phyloP scores from a whole-genome alignment of 139 green algal genomes.

The Astrephomene gubernaculifera region DNA sequence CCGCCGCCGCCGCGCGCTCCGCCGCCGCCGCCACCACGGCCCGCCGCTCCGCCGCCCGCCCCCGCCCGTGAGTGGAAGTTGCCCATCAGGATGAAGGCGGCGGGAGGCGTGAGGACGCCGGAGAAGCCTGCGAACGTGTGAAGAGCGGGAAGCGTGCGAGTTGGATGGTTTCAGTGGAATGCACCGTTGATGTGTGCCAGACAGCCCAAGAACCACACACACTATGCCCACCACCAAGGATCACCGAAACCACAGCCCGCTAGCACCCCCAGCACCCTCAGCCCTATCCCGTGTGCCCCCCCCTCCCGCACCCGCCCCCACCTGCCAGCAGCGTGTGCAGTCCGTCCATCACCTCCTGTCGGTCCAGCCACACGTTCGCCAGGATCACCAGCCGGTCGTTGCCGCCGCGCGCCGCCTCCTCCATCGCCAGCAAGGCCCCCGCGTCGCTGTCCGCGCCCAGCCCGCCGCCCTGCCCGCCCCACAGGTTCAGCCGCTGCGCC shows the following conservation, averaged over 20 bases:
- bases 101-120: slow-evolving; percentile 68
- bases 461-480: slow-evolving; percentile 68
- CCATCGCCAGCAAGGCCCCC: slow-evolving; percentile 43
- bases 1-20: too few species aligned
- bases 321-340: slow-evolving; percentile 74
- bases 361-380: slow-evolving; percentile 90
- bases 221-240: too few species aligned
- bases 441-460: slow-evolving; percentile 51
- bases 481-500: slow-evolving; percentile 85
- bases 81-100: slow-evolving; percentile 89
- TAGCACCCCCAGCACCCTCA: background rate
- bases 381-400: slow-evolving; percentile 82
- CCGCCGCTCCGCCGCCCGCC: background rate
- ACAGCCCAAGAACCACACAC: too few species aligned
- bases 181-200: too few species aligned
- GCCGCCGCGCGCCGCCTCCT: slow-evolving; percentile 47
- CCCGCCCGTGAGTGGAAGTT: slow-evolving; percentile 81
- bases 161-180: too few species aligned
- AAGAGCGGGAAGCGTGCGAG: background rate
- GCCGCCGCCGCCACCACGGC: background rate
- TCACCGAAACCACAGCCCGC: too few species aligned
- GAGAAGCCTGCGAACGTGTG: slow-evolving; percentile 71
- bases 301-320: slow-evolving; percentile 36
- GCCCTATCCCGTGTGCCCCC: background rate
- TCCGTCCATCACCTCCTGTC: slow-evolving; percentile 63